Conservation (phyloP, 345 rosid genomes). For the Barbarea vulgaris region DNA sequence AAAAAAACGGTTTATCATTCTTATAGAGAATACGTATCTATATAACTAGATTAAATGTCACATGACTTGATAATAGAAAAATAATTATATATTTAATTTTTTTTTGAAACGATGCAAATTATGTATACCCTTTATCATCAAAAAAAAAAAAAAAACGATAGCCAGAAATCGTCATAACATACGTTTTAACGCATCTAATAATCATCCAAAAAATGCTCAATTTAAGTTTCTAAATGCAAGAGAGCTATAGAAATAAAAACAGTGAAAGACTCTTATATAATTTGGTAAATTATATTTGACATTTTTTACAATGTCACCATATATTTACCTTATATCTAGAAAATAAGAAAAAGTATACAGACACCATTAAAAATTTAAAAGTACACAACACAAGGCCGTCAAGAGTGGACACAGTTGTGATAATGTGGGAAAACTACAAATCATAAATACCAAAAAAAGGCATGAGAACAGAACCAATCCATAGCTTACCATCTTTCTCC, state of each 20-base stretch:
- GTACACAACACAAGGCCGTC: not conserved
- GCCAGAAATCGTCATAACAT: too few species aligned
- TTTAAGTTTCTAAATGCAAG: not conserved
- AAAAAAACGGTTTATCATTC: too few species aligned
- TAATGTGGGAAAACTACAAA: constrained; percentile 36
- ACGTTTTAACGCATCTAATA: not conserved
- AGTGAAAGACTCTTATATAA: not conserved
- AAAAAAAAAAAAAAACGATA: too few species aligned
- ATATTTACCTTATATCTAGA: not conserved
- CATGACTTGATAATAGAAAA: not conserved
- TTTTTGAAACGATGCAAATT: not conserved
- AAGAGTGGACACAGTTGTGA: not conserved
- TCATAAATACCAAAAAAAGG: constrained; percentile 59
- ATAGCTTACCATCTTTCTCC: constrained; percentile 64
- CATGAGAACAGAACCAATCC: constrained; percentile 71
- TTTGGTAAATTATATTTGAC: not conserved
- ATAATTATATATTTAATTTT: too few species aligned
- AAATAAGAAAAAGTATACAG: not conserved
- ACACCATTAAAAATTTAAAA: not conserved
- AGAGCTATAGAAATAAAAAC: not conserved
- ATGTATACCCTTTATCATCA: too few species aligned
- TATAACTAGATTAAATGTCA: not conserved
- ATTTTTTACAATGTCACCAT: not conserved
- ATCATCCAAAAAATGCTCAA: not conserved
- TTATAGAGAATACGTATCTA: too few species aligned